Base-by-base conservation (phyloP, 768 basidiomycete genomes). In the Naganishia kalamii region DNA sequence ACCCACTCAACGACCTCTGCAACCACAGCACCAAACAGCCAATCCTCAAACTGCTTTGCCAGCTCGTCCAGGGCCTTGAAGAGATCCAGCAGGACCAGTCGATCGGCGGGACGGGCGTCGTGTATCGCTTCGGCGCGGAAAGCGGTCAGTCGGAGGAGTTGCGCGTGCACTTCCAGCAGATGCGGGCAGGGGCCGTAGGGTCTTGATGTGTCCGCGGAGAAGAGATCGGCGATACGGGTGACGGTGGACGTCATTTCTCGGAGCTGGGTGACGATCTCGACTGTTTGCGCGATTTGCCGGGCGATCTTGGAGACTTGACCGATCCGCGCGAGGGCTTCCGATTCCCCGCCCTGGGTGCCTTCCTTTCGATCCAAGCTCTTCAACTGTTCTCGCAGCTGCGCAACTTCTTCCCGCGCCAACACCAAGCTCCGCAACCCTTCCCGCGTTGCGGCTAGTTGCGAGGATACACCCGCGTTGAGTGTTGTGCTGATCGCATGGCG, bases 61-160 rank as follows among this genome's bases (percentile, higher is more conserved):
- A 92, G 82, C 63, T 82, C 85, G 66, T 89, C 88, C 11, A 98
- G 81, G 17, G 88, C 86, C 75, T 91, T 89, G 73, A 99, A 97
- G 82, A 87, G 87, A 52, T 85, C 35, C 3, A 65, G 51, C 51
- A 78, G 50, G 27, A 70, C 68, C 37, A 72, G 70, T 49, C 74
- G 65, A 66, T 83, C 81, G 0, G 85, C 79, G 15, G 86, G 86
- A 79, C 92, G 94, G 17, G 94, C 93, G 75, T 91, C 88, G 71
- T 92, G 91, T 83, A 97, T 85, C 12, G 92, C 92, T 75, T 94
- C 87, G 73, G 97, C 98, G 1, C 92, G 85, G 79, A 99, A 99
- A 2, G 84, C 83, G 75, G 97, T 93, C 35, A 99, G 87, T 71
- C 90, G 89, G 68, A 88, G 92, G 66, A 97, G 85, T 66, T 92